Evolutionary conservation across 2,329 filamentous ascomycete species (phyloP), one percentile per base, ranked within the genome.

Genomic region (Elsinoe fawcettii): DNA sequence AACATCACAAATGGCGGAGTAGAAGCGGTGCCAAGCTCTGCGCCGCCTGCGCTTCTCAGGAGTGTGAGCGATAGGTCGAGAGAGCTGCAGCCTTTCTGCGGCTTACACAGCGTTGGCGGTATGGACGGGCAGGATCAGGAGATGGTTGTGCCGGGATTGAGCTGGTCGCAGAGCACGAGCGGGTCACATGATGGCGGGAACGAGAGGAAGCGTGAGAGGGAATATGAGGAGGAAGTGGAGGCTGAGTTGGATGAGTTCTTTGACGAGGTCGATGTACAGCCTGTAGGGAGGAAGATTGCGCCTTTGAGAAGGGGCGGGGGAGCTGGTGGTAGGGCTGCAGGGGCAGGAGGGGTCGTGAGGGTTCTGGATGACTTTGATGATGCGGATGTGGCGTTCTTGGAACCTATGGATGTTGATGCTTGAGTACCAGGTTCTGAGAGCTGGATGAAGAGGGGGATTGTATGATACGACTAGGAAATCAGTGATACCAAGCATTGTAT

Each of bases 41-140:
- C 56, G 9, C 47, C 47, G 9, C 34, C 49, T 12, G 25, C 23
- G 27, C 36, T 51, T 6, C n/a, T 49, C 22, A 23, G 34, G 9
- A n/a, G 37, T 16, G 11, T 63, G 14, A 39, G 22, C 30, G 49
- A 23, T 20, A 34, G 37, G 37, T 14, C 65, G 34, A 75, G 80
- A 30, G 90, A 93, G 67, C 76, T 95, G 3, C 74, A 85, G 6
- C 89, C 90, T 0, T 95, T 90, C 68, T 92, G 88, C 68, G 90
- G 88, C 23, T 78, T 93, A 63, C 80, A 89, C 73, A 90, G 85
- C 66, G 77, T 88, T 57, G 88, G 87, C 37, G 87, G 87, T 0
- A 73, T 85, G 41, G 80, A 79, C 27, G 74, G 79, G 25, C 86
- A 90, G 67, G 76, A 81, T 22, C 4, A 36, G 14, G 49, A 30